Evolutionary conservation across 2,329 filamentous ascomycete species (phyloP).

Genomic region (Zasmidium cellare): DNA sequence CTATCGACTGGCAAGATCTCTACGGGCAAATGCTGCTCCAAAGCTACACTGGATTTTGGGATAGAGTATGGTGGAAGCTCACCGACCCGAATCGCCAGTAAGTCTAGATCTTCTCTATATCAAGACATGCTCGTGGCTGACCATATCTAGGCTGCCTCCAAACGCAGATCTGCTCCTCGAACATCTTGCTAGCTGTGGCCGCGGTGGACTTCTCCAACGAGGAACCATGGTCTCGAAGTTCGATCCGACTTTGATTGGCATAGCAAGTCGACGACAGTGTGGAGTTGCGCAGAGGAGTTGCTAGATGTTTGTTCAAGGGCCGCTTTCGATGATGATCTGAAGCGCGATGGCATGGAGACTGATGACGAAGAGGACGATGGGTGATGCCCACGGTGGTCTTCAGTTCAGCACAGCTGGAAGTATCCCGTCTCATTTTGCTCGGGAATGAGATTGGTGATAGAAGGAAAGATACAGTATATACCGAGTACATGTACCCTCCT

Average conservation of each 20-base stretch:
- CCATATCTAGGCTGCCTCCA: background rate
- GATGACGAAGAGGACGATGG: background rate
- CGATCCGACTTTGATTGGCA: background rate
- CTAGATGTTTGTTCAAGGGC: background rate
- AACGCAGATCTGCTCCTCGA: background rate
- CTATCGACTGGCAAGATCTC: background rate
- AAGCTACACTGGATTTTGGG: background rate
- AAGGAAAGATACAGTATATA: too few relatives aligned
- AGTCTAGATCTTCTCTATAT: background rate
- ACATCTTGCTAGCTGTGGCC: background rate
- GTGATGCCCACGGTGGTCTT: background rate
- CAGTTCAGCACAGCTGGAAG: too few relatives aligned
- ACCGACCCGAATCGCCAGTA: background rate
- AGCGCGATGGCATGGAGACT: background rate
- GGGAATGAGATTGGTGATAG: too few relatives aligned
- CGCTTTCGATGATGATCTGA: too few relatives aligned
- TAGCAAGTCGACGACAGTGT: background rate
- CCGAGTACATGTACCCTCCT: too few relatives aligned
- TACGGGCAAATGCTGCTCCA: background rate
- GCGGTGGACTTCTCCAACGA: background rate
- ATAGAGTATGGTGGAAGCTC: background rate
- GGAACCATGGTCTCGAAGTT: background rate
- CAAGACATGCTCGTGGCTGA: background rate
- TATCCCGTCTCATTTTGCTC: too few relatives aligned
- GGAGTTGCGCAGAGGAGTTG: background rate